Base-by-base conservation (phyloP, 805 yeast species). In the Metschnikowia borealis region DNA sequence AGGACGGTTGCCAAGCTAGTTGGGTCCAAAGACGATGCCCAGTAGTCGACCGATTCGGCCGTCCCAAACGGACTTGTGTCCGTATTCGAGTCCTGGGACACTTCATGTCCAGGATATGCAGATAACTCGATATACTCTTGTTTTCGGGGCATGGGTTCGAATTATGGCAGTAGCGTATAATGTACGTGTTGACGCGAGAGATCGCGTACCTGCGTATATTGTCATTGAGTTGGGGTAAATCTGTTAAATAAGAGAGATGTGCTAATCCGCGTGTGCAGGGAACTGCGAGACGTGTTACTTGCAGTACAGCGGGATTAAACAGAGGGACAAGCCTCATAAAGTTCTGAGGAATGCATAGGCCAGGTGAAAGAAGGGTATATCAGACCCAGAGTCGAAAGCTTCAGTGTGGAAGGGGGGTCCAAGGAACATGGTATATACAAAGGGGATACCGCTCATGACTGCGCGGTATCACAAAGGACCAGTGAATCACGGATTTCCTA, bases 51-150 rank as follows among this genome's bases (percentile, higher is more conserved):
- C 23, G 11, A 6, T 8, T 20, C 36, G 20, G 37, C 21, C 5
- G 46, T 18, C 17, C n/a, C 47, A 31, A 29, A 6, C 11, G 31
- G 18, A 5, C 14, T 8, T 10, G 18, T 8, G 17, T 13, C 49
- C 6, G 14, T 6, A 8, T 35, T n/a, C 10, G 26, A 5, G 3
- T 39, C 35, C 18, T n/a, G 36, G 5, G 33, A 14, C 10, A 11
- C 13, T 3, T 8, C 46, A 3, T 18, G 18, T 17, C 20, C 42
- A 3, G 46, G 44, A 18, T 53, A 46, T 26, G 42, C 44, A 14
- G 47, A n/a, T 33, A 55, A 54, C 47, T 53, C 56, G 14, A 55
- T 53, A 33, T 51, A 55, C 31, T 53, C 56, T 15, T 46, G 46
- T 29, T 39, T 38, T 15, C 14, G 36, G 34, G 50, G 44, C 54